Percentiles rank a stretch among this genome's conserved stretches.
Evolutionary conservation across 2,329 filamentous ascomycete genomes (phyloP).

Genomic region (Lasiodiplodia gonubiensis): DNA sequence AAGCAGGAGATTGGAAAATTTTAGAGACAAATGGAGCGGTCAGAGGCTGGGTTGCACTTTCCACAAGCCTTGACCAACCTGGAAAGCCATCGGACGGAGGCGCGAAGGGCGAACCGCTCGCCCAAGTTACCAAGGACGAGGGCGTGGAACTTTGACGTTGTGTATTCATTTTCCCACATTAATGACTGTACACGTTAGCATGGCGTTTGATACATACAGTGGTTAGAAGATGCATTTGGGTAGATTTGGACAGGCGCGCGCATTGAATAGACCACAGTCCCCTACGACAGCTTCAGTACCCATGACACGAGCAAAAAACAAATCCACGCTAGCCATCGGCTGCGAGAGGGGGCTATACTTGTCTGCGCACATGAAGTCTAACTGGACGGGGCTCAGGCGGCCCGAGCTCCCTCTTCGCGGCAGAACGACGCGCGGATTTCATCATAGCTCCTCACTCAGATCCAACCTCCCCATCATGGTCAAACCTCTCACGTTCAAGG

Average conservation of each 20-base stretch:
- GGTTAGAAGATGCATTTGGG: not conserved
- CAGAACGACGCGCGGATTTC: conserved; percentile 2
- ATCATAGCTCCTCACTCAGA: conserved; percentile 24
- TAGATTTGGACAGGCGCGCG: not conserved
- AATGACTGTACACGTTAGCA: not conserved
- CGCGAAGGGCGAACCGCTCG: conserved; percentile 45
- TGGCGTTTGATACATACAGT: not conserved
- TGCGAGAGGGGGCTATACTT: too few relatives aligned
- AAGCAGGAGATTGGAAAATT: conserved; percentile 41
- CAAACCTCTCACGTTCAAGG: conserved; percentile 92
- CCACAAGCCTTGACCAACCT: conserved; percentile 30
- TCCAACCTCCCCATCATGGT: conserved; percentile 65
- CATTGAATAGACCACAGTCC: not conserved
- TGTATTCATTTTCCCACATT: not conserved
- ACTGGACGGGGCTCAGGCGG: not conserved
- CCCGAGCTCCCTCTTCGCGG: conserved; percentile 7
- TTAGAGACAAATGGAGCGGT: conserved; percentile 39
- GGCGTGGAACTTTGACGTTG: conserved; percentile 6
- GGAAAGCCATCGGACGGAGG: conserved; percentile 30
- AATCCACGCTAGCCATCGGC: too few relatives aligned
- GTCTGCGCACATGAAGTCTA: not conserved
- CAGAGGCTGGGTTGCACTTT: conserved; percentile 44
- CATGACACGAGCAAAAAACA: too few relatives aligned
- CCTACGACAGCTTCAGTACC: too few relatives aligned
- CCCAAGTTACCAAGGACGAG: conserved; percentile 35